Evolutionary conservation across 805 yeast genomes (phyloP).

Genomic region (Wickerhamiella slavikovae): DNA sequence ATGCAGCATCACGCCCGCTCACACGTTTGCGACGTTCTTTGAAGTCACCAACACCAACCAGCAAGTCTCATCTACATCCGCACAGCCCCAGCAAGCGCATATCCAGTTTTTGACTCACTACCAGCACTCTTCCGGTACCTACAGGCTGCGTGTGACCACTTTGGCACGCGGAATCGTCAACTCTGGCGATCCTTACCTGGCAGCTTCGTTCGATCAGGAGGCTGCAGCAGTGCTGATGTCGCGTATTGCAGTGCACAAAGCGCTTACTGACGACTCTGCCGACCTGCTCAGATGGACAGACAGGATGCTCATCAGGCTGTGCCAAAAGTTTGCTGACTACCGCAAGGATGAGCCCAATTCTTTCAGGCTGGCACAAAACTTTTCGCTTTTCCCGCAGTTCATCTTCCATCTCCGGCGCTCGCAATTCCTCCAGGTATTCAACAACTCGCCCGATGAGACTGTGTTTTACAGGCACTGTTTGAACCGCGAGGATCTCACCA

Average conservation of each 20-base stretch:
- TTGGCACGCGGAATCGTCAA: conserved; percentile 33
- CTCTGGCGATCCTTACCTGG: conserved; percentile 33
- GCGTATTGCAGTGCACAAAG: conserved; percentile 71
- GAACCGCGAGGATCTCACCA: conserved; percentile 77
- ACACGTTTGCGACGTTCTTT: conserved; percentile 74
- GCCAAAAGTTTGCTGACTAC: conserved; percentile 87
- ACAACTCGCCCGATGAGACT: conserved; percentile 97
- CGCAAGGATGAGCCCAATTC: conserved; percentile 67
- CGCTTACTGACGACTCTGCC: conserved; percentile 69
- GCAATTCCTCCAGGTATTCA: conserved; percentile 87
- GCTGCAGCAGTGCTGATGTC: conserved; percentile 93
- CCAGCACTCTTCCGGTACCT: conserved; percentile 88
- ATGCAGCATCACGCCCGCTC: conserved; percentile 69
- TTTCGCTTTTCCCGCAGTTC: conserved; percentile 83
- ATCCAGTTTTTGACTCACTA: conserved; percentile 81
- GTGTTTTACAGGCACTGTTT: conserved; percentile 89
- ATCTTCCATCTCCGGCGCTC: conserved; percentile 90
- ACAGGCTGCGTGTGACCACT: conserved; percentile 79
- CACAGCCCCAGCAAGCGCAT: conserved; percentile 6
- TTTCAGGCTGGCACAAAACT: conserved; percentile 66
- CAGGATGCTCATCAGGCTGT: conserved; percentile 68
- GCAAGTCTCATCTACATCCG: conserved; percentile 9
- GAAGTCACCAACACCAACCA: conserved; percentile 31
- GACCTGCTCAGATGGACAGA: conserved; percentile 92
- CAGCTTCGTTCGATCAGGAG: conserved; percentile 82